phyloP scores from a whole-genome alignment of 805 yeast genomes.

The Ogataea nonfermentans region DNA sequence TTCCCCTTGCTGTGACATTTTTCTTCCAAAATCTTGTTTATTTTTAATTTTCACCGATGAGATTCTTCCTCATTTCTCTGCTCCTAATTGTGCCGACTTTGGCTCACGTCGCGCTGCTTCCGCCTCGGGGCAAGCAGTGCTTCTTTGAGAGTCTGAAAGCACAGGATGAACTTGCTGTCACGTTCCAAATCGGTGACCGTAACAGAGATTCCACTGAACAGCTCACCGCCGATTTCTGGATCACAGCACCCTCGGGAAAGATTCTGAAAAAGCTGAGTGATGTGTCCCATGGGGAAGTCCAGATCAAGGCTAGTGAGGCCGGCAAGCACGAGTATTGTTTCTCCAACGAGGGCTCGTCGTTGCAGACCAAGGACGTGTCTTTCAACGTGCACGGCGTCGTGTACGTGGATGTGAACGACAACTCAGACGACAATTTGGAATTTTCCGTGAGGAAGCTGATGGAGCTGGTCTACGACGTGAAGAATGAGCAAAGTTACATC shows the following conservation, averaged over 20 bases:
- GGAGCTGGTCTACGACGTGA: conserved; percentile 78
- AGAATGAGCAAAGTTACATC: conserved; percentile 89
- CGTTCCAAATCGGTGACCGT: conserved; percentile 93
- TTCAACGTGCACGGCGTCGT: conserved; percentile 94
- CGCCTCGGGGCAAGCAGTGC: conserved; percentile 83
- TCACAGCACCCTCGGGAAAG: conserved; percentile 42
- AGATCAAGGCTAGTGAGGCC: conserved; percentile 56
- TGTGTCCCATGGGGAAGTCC: conserved; percentile 78
- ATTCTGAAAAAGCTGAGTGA: conserved; percentile 49
- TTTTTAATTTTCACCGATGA: conserved; percentile 12
- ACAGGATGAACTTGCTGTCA: conserved; percentile 82
- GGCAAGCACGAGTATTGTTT: conserved; percentile 90
- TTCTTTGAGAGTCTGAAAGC: conserved; percentile 79
- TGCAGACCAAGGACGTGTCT: conserved; percentile 83
- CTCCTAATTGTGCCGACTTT: conserved; percentile 18
- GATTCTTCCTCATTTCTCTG: conserved; percentile 12
- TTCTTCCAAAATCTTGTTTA: conserved; percentile 8
- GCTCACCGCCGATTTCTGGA: conserved; percentile 63
- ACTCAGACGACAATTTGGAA: conserved; percentile 76
- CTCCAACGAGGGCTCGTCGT: conserved; percentile 74
- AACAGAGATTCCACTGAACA: conserved; percentile 69
- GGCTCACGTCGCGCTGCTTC: conserved; percentile 81
- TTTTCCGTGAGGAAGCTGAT: conserved; percentile 74
- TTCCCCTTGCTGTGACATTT: background rate
- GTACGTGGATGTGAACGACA: conserved; percentile 68